Evolutionary conservation across 2,329 filamentous ascomycete species (phyloP), one percentile per base, ranked within the genome.

Genomic region (Emericellopsis atlantica): DNA sequence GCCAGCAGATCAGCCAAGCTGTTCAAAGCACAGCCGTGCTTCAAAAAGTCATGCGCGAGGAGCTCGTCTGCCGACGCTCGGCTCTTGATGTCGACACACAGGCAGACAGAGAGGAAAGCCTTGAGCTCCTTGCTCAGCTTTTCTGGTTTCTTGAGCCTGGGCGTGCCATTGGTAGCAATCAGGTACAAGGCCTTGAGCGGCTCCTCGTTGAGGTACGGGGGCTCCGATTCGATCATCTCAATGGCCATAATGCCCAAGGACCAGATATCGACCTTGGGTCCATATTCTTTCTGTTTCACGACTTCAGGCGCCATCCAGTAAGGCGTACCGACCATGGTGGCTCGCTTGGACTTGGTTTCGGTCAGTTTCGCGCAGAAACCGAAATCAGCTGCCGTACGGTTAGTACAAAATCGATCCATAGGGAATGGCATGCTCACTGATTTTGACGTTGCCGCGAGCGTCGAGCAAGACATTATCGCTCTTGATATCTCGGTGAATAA

Each of bases 261-360:
- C 92, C 92, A 98, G 57, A 96, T 95, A 57, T 98, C 92, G 47
- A 96, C 92, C 71, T 96, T 96, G 56, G 85, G 84, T 32, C 90
- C 92, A 55, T 98, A 98, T 62, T 95, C 90, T 69, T 96, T 96
- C 61, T 96, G 92, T 69, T 96, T 96, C 58, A 98, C 92, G 36
- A 98, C 92, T 63, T 98, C 92, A 32, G 92, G 92, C 8, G 92
- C 92, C 92, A 98, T 98, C 92, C 92, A 98, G 72, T 96, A 98
- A 14, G 92, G 92, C 29, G 92, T 98, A 48, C 92, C 92, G 42
- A 98, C 92, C 92, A 98, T 96, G 44, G 92, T 98, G 35, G 90
- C 89, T 61, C 92, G 89, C 73, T 98, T 96, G 52, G 79, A 92
- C 66, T 94, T 94, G 48, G 88, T 82, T 59, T 96, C 92, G 31